Percentiles rank a stretch among this genome's conserved stretches.
Evolutionary conservation across 768 basidiomycete species (phyloP).

Genomic region (Tylopilus sp.): DNA sequence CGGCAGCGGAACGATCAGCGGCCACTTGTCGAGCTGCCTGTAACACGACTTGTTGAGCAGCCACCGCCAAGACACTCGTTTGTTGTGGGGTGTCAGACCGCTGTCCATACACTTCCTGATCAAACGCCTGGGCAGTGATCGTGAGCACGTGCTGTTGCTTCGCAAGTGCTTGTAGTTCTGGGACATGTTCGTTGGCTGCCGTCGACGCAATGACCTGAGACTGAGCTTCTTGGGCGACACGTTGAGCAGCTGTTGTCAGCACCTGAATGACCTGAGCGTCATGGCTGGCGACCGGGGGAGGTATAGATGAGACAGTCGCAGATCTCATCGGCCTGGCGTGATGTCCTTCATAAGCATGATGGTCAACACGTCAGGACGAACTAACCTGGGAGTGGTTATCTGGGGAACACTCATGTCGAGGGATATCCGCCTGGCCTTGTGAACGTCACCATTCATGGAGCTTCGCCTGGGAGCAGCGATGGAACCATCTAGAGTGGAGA

Average conservation of each 20-base stretch:
- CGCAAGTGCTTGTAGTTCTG: constrained; percentile 62
- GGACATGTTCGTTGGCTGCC: constrained; percentile 41
- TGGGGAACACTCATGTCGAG: constrained; percentile 39
- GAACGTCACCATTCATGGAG: constrained; percentile 43
- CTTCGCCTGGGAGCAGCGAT: constrained; percentile 45
- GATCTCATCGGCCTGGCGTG: constrained; percentile 30
- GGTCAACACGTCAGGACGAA: background rate
- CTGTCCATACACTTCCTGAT: constrained; percentile 60
- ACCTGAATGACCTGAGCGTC: constrained; percentile 78
- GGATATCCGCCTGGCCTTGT: constrained; percentile 40
- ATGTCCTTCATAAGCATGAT: constrained; percentile 5
- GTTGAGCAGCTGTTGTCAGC: constrained; percentile 70
- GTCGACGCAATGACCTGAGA: constrained; percentile 58
- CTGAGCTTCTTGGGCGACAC: constrained; percentile 71
- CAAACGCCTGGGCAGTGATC: constrained; percentile 70
- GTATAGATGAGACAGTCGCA: constrained; percentile 28
- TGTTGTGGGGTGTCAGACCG: constrained; percentile 45
- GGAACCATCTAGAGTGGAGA: constrained; percentile 46
- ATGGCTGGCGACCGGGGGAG: constrained; percentile 38
- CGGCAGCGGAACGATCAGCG: constrained; percentile 46
- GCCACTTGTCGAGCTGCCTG: constrained; percentile 66
- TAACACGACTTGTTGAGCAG: constrained; percentile 78
- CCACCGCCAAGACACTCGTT: constrained; percentile 59
- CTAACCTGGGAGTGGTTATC: constrained; percentile 28
- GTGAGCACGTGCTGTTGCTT: constrained; percentile 81